phyloP scores from a whole-genome alignment of 331 rosid species.

The Prunus yedoensis region DNA sequence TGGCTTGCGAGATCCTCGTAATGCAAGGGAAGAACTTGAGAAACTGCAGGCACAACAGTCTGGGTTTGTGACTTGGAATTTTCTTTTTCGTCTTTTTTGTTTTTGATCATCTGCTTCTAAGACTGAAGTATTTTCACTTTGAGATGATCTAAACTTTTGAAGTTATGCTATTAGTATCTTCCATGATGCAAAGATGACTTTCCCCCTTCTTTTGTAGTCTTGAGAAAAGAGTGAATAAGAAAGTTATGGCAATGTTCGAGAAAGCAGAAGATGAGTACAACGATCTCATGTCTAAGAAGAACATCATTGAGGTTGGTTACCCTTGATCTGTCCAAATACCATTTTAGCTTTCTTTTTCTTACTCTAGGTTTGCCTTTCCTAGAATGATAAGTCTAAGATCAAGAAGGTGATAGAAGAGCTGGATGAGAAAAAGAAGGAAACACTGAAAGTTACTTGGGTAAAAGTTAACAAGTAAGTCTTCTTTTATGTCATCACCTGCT shows the following conservation, averaged over 20 bases:
- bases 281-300: conserved; percentile 88
- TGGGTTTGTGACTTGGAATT: conserved; percentile 52
- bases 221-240: conserved; percentile 98
- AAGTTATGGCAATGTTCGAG: conserved; percentile 99
- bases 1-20: conserved; percentile 59
- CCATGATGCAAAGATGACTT: conserved; percentile 13
- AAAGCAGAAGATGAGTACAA: conserved; percentile 99
- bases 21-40: conserved; percentile 74
- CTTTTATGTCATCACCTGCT: conserved; percentile 18
- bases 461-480: conserved; percentile 73
- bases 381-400: conserved; percentile 96
- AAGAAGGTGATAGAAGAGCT: conserved; percentile 96
- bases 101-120: background rate
- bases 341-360: conserved; percentile 27
- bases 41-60: conserved; percentile 83
- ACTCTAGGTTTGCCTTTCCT: conserved; percentile 30
- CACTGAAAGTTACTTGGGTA: conserved; percentile 90
- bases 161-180: conserved; percentile 12
- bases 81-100: background rate
- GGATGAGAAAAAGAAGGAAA: conserved; percentile 98
- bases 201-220: conserved; percentile 53
- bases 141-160: background rate
- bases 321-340: conserved; percentile 13
- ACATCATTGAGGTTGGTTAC: conserved; percentile 83
- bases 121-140: background rate